Evolutionary conservation across 169 alveolate genomes (phyloP), one percentile per base, ranked within the genome.

Genomic region (Plasmodium ovale): DNA sequence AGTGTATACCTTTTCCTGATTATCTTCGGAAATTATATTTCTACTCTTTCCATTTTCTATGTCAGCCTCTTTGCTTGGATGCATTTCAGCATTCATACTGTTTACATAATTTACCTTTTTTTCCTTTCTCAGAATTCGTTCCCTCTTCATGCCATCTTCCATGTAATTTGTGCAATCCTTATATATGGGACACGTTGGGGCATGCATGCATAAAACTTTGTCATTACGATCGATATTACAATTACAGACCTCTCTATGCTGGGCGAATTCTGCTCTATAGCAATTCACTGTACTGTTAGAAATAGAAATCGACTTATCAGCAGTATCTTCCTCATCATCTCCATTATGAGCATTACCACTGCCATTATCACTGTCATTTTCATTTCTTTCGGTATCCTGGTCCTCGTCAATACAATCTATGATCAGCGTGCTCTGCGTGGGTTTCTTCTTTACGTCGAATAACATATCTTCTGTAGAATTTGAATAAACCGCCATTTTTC

Each of bases 241-340:
- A 6, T 4, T 64, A 60, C 47, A n/a, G 33, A 42, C 37, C 16
- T 60, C 77, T 67, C 60, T 74, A 51, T 10, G 10, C 6, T 27
- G 0, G n/a, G 56, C 25, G 5, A 74, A 42, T 19, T 74, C 73
- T 27, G 35, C 58, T 60, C 54, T 73, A 56, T 59, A 77, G 21
- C 74, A 42, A 16, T 60, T 39, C 73, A 77, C 12, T 7, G 77
- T 77, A n/a, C 56, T 64, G 27, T 77, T 68, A 14, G 73, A 47
- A 33, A 25, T 59, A 14, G 5, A 37, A 9, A 31, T 16, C 44
- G 14, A 6, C 44, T 47, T 37, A n/a, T n/a, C n/a, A n/a, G n/a
- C n/a, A n/a, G n/a, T n/a, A n/a, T n/a, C n/a, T n/a, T n/a, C n/a
- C n/a, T n/a, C n/a, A n/a, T n/a, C n/a, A n/a, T n/a, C n/a, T 5